Evolutionary conservation across 805 yeast species (phyloP).

Genomic region (Saturnispora kantuleensis): DNA sequence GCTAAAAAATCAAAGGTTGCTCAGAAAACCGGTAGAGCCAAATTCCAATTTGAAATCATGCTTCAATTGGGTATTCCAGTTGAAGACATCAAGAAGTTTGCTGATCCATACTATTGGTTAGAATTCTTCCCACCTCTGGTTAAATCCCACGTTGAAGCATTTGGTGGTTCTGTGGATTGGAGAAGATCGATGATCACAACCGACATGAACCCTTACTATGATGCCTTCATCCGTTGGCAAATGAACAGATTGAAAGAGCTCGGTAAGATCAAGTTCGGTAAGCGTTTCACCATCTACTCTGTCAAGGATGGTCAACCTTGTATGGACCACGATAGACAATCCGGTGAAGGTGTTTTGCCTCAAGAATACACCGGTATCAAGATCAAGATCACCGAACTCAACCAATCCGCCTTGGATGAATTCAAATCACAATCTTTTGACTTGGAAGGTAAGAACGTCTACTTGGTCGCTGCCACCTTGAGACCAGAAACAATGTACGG

Average conservation of each 20-base stretch:
- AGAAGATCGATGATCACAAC: slow-evolving; percentile 94
- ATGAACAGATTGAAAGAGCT: slow-evolving; percentile 75
- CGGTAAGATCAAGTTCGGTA: slow-evolving; percentile 95
- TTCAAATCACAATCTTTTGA: slow-evolving; percentile 42
- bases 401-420: slow-evolving; percentile 44
- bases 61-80: slow-evolving; percentile 80
- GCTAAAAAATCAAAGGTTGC: slow-evolving; percentile 91
- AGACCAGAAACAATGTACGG: slow-evolving; percentile 99
- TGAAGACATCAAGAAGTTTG: slow-evolving; percentile 77
- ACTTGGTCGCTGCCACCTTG: slow-evolving; percentile 89
- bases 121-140: slow-evolving; percentile 85
- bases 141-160: slow-evolving; percentile 61
- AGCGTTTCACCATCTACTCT: slow-evolving; percentile 93
- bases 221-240: slow-evolving; percentile 93
- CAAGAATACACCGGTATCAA: slow-evolving; percentile 94
- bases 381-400: slow-evolving; percentile 58
- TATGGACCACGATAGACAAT: slow-evolving; percentile 96
- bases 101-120: slow-evolving; percentile 90
- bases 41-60: slow-evolving; percentile 95
- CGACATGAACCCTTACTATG: slow-evolving; percentile 90
- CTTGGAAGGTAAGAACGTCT: slow-evolving; percentile 50
- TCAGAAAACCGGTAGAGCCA: slow-evolving; percentile 89
- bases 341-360: slow-evolving; percentile 95
- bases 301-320: slow-evolving; percentile 99
- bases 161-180: slow-evolving; percentile 97